These are phyloP conservation scores for Geotrichum klebahnii DNA, from an alignment of 1,139 yeast species.

Conservation along the genomic window DNA sequence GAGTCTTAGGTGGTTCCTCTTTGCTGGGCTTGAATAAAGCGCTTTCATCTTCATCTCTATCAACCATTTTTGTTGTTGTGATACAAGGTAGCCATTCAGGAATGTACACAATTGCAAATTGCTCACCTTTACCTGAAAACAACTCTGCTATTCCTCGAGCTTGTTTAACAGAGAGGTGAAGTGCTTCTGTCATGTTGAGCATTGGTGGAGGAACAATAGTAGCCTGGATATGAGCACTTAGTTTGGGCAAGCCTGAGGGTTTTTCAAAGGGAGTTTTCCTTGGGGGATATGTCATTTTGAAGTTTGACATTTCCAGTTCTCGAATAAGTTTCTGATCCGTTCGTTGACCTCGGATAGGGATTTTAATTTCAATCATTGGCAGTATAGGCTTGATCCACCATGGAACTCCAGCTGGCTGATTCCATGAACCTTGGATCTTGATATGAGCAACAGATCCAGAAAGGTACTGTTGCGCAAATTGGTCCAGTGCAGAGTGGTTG, in stretches of 20 bases:
- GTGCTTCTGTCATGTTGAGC: constrained; percentile 22
- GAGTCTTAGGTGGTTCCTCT: background rate
- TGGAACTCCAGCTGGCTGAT: constrained; percentile 19
- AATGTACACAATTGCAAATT: constrained; percentile 35
- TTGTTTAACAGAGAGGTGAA: constrained; percentile 24
- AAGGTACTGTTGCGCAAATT: constrained; percentile 27
- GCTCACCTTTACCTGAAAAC: constrained; percentile 26
- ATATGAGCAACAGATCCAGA: constrained; percentile 26
- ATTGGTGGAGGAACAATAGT: constrained; percentile 28
- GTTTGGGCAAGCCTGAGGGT: constrained; percentile 26
- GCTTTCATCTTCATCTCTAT: constrained; percentile 1
- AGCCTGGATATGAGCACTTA: constrained; percentile 29
- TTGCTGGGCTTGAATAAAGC: too few relatives aligned
- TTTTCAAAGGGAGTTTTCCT: constrained; percentile 23
- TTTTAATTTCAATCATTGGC: constrained; percentile 3
- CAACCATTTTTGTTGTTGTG: constrained; percentile 27
- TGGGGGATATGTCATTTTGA: constrained; percentile 27
- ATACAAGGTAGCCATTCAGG: constrained; percentile 38
- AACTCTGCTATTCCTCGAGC: constrained; percentile 36
- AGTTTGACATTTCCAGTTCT: constrained; percentile 27
- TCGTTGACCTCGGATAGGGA: constrained; percentile 20
- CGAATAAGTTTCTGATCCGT: constrained; percentile 27
- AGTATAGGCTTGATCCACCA: constrained; percentile 13
- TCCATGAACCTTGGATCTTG: constrained; percentile 23
- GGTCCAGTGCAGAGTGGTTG: constrained; percentile 28